Evolutionary conservation across 805 yeast species (phyloP), one percentile per base, ranked within the genome.

Genomic region (Wickerhamomyces bovis): DNA sequence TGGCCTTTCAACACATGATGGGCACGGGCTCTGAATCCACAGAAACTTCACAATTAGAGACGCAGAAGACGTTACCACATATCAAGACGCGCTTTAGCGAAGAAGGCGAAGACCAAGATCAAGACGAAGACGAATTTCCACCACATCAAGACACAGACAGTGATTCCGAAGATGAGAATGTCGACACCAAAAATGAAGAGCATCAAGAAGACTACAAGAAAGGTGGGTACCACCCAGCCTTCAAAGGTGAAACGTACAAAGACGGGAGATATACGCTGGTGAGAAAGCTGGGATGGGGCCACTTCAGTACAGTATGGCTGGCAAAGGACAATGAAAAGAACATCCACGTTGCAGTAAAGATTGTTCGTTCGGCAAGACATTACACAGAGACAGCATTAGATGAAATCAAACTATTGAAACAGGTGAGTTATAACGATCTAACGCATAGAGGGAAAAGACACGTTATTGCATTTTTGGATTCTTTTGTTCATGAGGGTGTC

Each of bases 251-350:
- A 63, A 67, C 67, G 20, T 92, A 84, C 65, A 85, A 88, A 56
- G 72, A 85, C 46, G 80, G 80, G 18, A 78, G 86, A 49, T 94
- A 94, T 63, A 73, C 82, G 2, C 67, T 94, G 42, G 90, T 87
- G 26, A 78, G 98, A 50, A 94, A 94, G 62, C 71, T 94, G 4
- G 99, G 99, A 0, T 94, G 99, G 99, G 99, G 99, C 31, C 97
- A 94, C 67, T 94, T 94, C 62, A 84, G 95, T 23, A 94, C 96
- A 1, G 97, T 88, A 20, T 90, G 97, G 97, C 71, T 87, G 25
- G 98, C 97, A 5, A 75, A 69, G 50, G 83, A 79, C 48, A 53
- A 56, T n/a, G 78, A 78, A 43, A 69, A 72, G 46, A 73, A 77
- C 49, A 69, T 77, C 42, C 96, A 86, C 61, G 98, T 94, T 20